Evolutionary conservation across 306 rosid genomes (phyloP), one percentile per base, ranked within the genome.

Genomic region (Prosopis cineraria): DNA sequence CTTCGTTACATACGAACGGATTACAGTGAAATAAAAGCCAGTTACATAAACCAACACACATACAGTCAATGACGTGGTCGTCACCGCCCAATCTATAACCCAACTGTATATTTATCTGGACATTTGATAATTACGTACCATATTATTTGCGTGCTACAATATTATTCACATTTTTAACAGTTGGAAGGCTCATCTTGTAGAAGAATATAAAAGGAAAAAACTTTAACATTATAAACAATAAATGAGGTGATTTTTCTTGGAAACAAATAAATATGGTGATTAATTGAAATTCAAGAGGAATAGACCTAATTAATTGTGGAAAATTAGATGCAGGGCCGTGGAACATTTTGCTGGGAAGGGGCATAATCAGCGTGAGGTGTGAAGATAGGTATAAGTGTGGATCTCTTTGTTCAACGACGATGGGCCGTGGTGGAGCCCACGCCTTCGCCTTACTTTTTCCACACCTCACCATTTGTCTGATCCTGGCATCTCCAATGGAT

Each of bases 351-450:
- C 10, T 22, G 47, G 17, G 45, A 36, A 39, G 14, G 31, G 68
- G 5, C 72, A 22, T 22, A 11, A 8, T 67, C 34, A 41, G 34
- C 20, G 30, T 68, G 72, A 68, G 53, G 36, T 68, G 72, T 68
- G 12, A 40, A 24, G 72, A 40, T 40, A 40, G 29, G 36, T 19
- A 10, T 20, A 40, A 8, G 29, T 14, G 5, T 14, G 10, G 9
- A 22, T 13, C 36, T n/a, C 30, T 20, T 36, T 4, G 6, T 40
- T 67, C 52, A 22, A 39, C 36, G 72, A 53, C 40, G 71, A 41
- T 24, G 72, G 53, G 50, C 71, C 50, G 0, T 2, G 33, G 50
- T 24, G 53, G 72, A 13, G n/a, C 72, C 72, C 72, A 68, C 72
- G 10, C 33, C 20, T 6, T 0, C 9, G 3, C 4, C 14, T 5